Base-by-base conservation (phyloP, 2,329 filamentous ascomycete species). In the Cordyceps cicadae region DNA sequence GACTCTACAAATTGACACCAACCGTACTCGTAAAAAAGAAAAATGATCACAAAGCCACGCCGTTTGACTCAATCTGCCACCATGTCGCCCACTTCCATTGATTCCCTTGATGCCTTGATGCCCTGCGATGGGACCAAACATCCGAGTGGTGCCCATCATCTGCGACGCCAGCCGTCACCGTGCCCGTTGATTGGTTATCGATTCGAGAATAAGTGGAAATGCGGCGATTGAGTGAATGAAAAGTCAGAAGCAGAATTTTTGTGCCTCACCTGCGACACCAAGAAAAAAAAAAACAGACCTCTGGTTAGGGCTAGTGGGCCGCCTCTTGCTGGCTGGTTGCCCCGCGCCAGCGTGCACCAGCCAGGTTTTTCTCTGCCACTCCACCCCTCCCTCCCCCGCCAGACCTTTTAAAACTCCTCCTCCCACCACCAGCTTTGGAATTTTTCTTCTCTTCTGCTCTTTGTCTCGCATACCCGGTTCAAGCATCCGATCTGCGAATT, bases 391-490 rank as follows among this genome's bases (percentile, higher is more conserved):
- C 65, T 67, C 66, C 63, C 57, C 55, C 58, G 64, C 63, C 63
- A 54, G 51, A 63, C 71, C 69, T 72, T 74, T 74, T 74, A 74
- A 75, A 72, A 70, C 70, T 69, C 69, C 66, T 70, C 68, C 70
- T 70, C 72, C 72, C 73, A 69, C 74, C 70, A 63, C 67, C 68
- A 63, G 63, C 66, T 70, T 73, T 69, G 53, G 66, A 66, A 67
- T 65, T 70, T 72, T 74, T 72, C 64, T 71, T 68, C 66, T 65
- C 69, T 72, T 73, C 67, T 69, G 70, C 71, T 75, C 73, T 67
- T 75, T 70, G 72, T 75, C 73, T 73, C 72, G 73, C 73, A 75
- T 75, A 75, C 73, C 73, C 71, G 72, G 73, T 75, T 74, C 72
- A 75, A 74, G 73, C 73, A 74, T 74, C 73, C 73, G 71, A 73